A percentile compares a stretch with the other conserved stretches of the same genome.
These are phyloP conservation scores for Kondoa malvinella DNA, from an alignment of 768 basidiomycete genomes.

Conservation along the genomic window DNA sequence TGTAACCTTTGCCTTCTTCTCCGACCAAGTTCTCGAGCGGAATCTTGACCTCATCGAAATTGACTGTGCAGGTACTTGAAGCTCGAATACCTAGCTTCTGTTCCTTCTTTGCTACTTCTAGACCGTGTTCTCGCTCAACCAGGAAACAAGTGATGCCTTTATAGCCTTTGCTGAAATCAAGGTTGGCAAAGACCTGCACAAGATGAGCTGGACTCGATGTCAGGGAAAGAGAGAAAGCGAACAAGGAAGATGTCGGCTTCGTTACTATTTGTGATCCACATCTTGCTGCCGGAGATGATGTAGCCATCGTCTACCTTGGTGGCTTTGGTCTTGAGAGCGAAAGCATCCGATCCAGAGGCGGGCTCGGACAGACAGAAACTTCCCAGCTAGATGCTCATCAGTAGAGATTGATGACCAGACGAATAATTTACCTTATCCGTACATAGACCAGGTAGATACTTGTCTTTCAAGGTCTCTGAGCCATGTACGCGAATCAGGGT, in stretches of 20 bases:
- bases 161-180: conserved; percentile 85
- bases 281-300: conserved; percentile 87
- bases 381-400: conserved; percentile 47
- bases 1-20: conserved; percentile 37
- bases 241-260: conserved; percentile 30
- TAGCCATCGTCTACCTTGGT: conserved; percentile 53
- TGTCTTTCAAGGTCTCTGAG: conserved; percentile 63
- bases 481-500: conserved; percentile 79
- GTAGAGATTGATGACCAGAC: background rate
- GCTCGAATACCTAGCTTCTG: conserved; percentile 94
- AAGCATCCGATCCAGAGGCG: conserved; percentile 87
- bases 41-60: conserved; percentile 79
- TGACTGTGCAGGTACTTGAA: conserved; percentile 82
- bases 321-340: conserved; percentile 85
- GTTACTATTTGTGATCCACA: conserved; percentile 37
- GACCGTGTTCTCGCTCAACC: conserved; percentile 88
- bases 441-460: conserved; percentile 70
- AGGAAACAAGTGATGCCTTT: conserved; percentile 98
- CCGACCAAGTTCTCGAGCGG: conserved; percentile 80
- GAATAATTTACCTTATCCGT: conserved; percentile 46
- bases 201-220: conserved; percentile 36
- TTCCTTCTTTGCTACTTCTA: conserved; percentile 96
- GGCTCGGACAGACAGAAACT: conserved; percentile 91
- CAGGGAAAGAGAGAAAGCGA: conserved; percentile 40
- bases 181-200: conserved; percentile 88